Percentiles rank a stretch among this genome's conserved stretches.
These are phyloP conservation scores for Arachis stenosperma DNA, from an alignment of 306 rosid species.

Conservation along the genomic window DNA sequence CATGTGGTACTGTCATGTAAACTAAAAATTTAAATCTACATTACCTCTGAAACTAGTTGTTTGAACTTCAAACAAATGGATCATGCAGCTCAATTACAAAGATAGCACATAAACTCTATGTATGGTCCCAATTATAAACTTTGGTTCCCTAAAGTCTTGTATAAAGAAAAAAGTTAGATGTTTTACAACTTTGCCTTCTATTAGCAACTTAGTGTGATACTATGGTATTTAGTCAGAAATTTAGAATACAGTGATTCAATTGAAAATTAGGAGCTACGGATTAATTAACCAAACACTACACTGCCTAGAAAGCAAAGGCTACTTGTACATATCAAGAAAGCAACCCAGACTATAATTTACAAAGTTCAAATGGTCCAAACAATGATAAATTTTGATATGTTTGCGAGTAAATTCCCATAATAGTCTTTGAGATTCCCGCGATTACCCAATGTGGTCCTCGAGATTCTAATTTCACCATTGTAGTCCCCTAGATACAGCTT, in stretches of 20 bases:
- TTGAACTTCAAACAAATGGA: slow-evolving; percentile 33
- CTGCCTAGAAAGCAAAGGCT: neutral
- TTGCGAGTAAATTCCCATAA: too few species aligned
- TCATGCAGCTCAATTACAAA: slow-evolving; percentile 21
- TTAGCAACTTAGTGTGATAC: neutral
- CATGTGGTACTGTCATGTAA: neutral
- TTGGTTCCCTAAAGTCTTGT: neutral
- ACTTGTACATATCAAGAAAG: slow-evolving; percentile 25
- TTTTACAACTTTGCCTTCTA: neutral
- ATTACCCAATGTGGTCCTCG: too few species aligned
- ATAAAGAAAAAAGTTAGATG: neutral
- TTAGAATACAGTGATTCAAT: neutral
- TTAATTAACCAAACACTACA: neutral
- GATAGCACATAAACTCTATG: neutral
- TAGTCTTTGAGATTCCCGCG: too few species aligned
- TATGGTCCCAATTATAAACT: neutral
- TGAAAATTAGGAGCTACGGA: neutral
- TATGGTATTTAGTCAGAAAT: neutral
- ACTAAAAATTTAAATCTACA: slow-evolving; percentile 5
- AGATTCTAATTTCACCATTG: too few species aligned
- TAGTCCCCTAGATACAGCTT: too few species aligned
- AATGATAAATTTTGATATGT: neutral
- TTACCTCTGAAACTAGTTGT: slow-evolving; percentile 18
- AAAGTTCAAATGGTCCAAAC: slow-evolving; percentile 22
- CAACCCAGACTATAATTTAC: slow-evolving; percentile 13